These are phyloP conservation scores for Termitomyces sp. DNA, from an alignment of 768 basidiomycete species.

Conservation along the genomic window DNA sequence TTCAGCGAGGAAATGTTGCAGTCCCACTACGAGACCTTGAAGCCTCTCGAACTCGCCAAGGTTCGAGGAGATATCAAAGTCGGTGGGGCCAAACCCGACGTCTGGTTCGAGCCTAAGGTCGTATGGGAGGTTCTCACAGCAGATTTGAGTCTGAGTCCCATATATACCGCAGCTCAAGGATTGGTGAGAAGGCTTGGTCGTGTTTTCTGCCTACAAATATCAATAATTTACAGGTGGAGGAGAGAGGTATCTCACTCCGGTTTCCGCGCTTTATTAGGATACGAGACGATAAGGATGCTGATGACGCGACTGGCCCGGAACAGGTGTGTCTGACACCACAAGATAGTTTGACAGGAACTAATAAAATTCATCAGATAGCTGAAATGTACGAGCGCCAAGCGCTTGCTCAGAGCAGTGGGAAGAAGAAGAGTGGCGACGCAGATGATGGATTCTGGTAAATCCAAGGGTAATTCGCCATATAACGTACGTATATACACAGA, in stretches of 20 bases:
- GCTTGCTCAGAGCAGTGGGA: conserved; percentile 68
- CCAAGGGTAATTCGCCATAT: not conserved
- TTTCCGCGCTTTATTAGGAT: conserved; percentile 93
- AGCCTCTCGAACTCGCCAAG: conserved; percentile 67
- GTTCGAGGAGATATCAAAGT: conserved; percentile 80
- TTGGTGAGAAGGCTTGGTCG: conserved; percentile 44
- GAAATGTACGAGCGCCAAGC: conserved; percentile 93
- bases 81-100: conserved; percentile 92
- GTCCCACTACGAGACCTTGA: conserved; percentile 73
- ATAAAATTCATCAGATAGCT: conserved; percentile 51
- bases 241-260: conserved; percentile 89
- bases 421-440: conserved; percentile 63
- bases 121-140: conserved; percentile 99
- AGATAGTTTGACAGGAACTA: not conserved
- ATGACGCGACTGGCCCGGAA: conserved; percentile 91
- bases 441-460: conserved; percentile 79
- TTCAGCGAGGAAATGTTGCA: conserved; percentile 91
- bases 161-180: conserved; percentile 94
- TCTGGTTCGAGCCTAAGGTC: conserved; percentile 96
- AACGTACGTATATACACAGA: conserved; percentile 15
- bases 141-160: conserved; percentile 92
- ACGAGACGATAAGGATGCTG: conserved; percentile 89
- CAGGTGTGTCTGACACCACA: conserved; percentile 48
- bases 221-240: conserved; percentile 53
- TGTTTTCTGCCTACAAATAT: not conserved